Evolutionary conservation across 345 rosid genomes (phyloP).

Genomic region (Acer negundo): DNA sequence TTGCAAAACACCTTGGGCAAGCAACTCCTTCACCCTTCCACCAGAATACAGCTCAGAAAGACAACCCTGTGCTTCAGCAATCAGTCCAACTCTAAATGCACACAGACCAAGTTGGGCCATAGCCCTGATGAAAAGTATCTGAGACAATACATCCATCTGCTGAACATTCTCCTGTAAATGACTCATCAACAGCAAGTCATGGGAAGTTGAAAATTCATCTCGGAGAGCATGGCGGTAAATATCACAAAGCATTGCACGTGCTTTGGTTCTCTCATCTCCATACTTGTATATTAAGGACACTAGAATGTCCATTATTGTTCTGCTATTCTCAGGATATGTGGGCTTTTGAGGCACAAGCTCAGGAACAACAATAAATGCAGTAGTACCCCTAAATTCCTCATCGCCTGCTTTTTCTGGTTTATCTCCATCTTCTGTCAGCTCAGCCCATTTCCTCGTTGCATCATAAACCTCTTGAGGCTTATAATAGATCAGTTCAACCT

Average conservation of each 20-base stretch:
- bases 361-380: slow-evolving; percentile 69
- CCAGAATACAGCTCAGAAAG: too few species aligned
- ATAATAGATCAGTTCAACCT: slow-evolving; percentile 83
- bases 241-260: slow-evolving; percentile 98
- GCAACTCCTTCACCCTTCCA: too few species aligned
- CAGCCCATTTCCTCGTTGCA: slow-evolving; percentile 92
- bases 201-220: slow-evolving; percentile 72
- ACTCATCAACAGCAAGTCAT: slow-evolving; percentile 39
- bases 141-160: too few species aligned
- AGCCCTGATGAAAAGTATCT: too few species aligned
- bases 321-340: slow-evolving; percentile 77
- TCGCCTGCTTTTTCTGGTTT: slow-evolving; percentile 42
- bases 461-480: slow-evolving; percentile 95
- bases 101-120: too few species aligned
- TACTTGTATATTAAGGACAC: slow-evolving; percentile 82
- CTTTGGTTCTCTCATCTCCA: slow-evolving; percentile 98
- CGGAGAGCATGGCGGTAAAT: slow-evolving; percentile 88
- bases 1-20: too few species aligned
- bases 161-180: too few species aligned
- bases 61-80: too few species aligned
- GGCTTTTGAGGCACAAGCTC: slow-evolving; percentile 92
- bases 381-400: slow-evolving; percentile 68
- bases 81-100: too few species aligned
- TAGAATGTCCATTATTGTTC: slow-evolving; percentile 83
- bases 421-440: slow-evolving; percentile 53